Evolutionary conservation across 306 rosid genomes (phyloP).

Genomic region (Cicer yamashitae): DNA sequence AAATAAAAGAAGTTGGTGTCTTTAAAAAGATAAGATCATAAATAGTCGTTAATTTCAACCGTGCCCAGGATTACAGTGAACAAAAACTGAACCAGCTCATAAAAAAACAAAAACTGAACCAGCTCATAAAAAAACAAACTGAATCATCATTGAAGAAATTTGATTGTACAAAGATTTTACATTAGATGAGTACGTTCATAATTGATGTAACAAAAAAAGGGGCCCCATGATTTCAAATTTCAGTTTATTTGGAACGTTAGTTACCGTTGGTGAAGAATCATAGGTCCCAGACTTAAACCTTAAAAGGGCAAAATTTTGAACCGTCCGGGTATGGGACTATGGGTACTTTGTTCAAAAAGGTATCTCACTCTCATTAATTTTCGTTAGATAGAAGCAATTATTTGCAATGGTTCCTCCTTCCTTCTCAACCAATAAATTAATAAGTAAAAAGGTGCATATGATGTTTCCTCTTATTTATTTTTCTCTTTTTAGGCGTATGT

Average conservation of each 20-base stretch:
- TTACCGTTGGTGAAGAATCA: conserved; percentile 56
- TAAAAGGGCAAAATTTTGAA: conserved; percentile 20
- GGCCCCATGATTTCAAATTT: conserved; percentile 59
- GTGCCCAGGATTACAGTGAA: too few relatives aligned
- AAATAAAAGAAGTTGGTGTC: too few relatives aligned
- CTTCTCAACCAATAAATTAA: conserved; percentile 18
- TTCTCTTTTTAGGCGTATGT: background rate
- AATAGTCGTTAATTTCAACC: too few relatives aligned
- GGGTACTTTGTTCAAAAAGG: conserved; percentile 21
- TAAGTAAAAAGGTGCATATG: conserved; percentile 14
- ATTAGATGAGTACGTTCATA: conserved; percentile 27
- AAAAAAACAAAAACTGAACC: background rate
- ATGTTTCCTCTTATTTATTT: conserved; percentile 14
- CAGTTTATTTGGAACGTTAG: conserved; percentile 39
- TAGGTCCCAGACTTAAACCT: conserved; percentile 51
- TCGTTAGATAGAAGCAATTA: conserved; percentile 33
- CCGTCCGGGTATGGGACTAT: background rate
- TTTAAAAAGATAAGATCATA: too few relatives aligned
- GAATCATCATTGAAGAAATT: background rate
- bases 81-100: background rate
- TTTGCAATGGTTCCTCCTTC: conserved; percentile 35
- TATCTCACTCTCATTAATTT: conserved; percentile 44
- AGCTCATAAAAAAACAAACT: background rate
- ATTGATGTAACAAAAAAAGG: conserved; percentile 18
- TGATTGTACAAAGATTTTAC: background rate